Conservation (phyloP, 805 yeast species). For the Cyberlindnera galapagoensis region DNA sequence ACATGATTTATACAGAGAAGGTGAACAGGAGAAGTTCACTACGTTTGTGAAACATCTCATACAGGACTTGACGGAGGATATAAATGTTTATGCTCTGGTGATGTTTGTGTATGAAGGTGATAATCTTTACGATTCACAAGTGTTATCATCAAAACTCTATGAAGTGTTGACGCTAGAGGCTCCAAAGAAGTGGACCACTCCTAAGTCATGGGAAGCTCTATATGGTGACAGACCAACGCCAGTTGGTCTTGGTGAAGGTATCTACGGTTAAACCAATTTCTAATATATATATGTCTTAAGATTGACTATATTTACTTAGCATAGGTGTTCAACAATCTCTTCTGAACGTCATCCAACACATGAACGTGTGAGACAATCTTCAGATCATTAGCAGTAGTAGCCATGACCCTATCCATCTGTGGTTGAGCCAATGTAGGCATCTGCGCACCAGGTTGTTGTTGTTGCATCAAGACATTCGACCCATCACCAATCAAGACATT, state of each 20-base stretch:
- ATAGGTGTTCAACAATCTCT: constrained; percentile 36
- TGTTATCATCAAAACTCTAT: constrained; percentile 35
- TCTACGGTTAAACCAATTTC: constrained; percentile 44
- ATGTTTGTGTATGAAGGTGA: constrained; percentile 86
- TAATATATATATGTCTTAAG: neutral
- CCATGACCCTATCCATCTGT: constrained; percentile 50
- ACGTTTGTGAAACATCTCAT: constrained; percentile 12
- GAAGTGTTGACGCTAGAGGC: constrained; percentile 22
- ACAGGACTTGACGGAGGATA: constrained; percentile 3
- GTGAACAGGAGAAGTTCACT: constrained; percentile 7
- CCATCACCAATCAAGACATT: constrained; percentile 56
- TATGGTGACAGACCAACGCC: constrained; percentile 73
- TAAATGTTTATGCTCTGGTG: constrained; percentile 36
- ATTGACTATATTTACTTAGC: too few species aligned
- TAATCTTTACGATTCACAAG: constrained; percentile 64
- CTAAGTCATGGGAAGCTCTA: constrained; percentile 79
- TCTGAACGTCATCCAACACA: constrained; percentile 54
- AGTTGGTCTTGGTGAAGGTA: constrained; percentile 66
- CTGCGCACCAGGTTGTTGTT: constrained; percentile 32
- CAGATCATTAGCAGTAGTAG: constrained; percentile 66
- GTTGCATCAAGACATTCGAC: constrained; percentile 38
- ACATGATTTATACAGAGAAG: too few species aligned
- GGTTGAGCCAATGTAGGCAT: constrained; percentile 21
- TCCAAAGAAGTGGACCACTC: constrained; percentile 37
- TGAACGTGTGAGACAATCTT: constrained; percentile 53